These are phyloP conservation scores for Boletus pseudo-olivaceus DNA, from an alignment of 768 basidiomycete species.

Conservation along the genomic window DNA sequence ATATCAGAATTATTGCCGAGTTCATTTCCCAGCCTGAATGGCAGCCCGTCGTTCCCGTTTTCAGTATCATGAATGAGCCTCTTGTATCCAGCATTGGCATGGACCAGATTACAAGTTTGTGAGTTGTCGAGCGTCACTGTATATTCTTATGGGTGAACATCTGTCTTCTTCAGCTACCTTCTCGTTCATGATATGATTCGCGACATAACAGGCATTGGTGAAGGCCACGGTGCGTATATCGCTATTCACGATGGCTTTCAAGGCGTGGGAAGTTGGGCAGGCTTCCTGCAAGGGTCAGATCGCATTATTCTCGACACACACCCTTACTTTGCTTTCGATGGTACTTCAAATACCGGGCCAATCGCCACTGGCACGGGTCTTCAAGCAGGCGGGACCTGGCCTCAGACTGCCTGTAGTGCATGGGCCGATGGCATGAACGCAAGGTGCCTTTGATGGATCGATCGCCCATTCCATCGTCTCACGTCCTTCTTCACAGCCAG, in stretches of 20 bases:
- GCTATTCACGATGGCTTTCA: conserved; percentile 64
- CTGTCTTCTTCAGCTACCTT: conserved; percentile 44
- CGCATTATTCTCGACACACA: conserved; percentile 62
- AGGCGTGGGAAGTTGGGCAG: conserved; percentile 42
- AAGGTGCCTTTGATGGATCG: conserved; percentile 24
- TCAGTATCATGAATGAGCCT: conserved; percentile 67
- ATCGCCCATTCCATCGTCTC: not conserved
- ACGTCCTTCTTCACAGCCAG: conserved; percentile 31
- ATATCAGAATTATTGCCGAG: conserved; percentile 70
- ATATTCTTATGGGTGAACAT: not conserved
- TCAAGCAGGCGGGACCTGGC: conserved; percentile 44
- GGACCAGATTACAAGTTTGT: conserved; percentile 59
- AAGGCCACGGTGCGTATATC: conserved; percentile 54
- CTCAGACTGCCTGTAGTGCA: conserved; percentile 46
- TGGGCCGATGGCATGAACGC: conserved; percentile 59
- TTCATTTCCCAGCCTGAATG: conserved; percentile 81
- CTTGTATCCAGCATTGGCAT: conserved; percentile 50
- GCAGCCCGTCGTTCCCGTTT: conserved; percentile 55
- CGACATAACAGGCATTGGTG: conserved; percentile 68
- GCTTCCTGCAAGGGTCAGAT: conserved; percentile 58
- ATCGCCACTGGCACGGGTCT: conserved; percentile 32
- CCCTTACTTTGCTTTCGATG: conserved; percentile 63
- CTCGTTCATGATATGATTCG: conserved; percentile 62
- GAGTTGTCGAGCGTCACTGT: conserved; percentile 20
- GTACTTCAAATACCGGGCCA: conserved; percentile 31